Evolutionary conservation across 441 rosid genomes (phyloP).

Genomic region (Caryocar brasiliense): DNA sequence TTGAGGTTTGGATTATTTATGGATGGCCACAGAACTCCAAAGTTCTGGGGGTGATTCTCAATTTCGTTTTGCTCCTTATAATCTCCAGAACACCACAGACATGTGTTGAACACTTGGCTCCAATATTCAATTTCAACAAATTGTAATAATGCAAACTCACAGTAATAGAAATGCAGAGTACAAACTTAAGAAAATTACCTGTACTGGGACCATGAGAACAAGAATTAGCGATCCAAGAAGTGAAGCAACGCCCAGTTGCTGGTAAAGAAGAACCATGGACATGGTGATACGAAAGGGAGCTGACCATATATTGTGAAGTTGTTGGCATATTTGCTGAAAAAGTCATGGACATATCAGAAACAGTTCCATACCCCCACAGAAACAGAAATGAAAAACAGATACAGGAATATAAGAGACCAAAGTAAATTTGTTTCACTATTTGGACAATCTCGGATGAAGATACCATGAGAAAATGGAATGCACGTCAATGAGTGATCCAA

Average conservation of each 20-base stretch:
- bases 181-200: constrained; percentile 29
- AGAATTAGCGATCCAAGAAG: constrained; percentile 63
- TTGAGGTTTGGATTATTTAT: too few relatives aligned
- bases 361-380: too few relatives aligned
- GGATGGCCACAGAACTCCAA: too few relatives aligned
- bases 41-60: too few relatives aligned
- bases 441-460: not conserved
- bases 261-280: constrained; percentile 80
- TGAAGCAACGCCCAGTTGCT: constrained; percentile 81
- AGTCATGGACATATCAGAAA: too few relatives aligned
- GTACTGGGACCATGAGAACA: constrained; percentile 65
- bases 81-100: too few relatives aligned
- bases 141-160: too few relatives aligned
- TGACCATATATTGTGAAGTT: constrained; percentile 78
- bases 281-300: constrained; percentile 81
- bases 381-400: not conserved
- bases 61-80: too few relatives aligned
- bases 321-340: constrained; percentile 68
- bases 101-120: too few relatives aligned
- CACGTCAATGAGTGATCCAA: not conserved
- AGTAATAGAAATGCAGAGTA: not conserved
- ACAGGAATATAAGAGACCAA: not conserved
- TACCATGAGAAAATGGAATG: not conserved
- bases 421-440: not conserved
- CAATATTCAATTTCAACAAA: too few relatives aligned